Evolutionary conservation across 805 yeast genomes (phyloP).

Genomic region (Dipodascus albidus): DNA sequence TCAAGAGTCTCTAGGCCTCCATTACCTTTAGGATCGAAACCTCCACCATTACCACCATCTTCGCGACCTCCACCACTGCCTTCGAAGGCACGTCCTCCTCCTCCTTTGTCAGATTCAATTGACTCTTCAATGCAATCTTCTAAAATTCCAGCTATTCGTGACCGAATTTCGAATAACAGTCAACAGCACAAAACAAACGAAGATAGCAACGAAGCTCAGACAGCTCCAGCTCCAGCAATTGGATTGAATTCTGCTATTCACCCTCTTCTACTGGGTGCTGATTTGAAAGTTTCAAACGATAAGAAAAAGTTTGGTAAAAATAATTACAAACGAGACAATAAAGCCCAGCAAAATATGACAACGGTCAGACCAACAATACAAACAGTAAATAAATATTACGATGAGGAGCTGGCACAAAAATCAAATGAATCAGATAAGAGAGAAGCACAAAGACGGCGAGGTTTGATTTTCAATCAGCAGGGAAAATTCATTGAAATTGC

Average conservation of each 20-base stretch:
- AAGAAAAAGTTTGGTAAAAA: background rate
- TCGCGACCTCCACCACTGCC: background rate
- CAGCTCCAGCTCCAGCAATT: background rate
- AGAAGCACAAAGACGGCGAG: conserved; percentile 23
- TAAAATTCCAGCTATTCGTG: background rate
- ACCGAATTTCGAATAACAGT: background rate
- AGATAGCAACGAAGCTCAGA: too few species aligned
- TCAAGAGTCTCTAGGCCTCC: background rate
- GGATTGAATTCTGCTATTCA: conserved; percentile 24
- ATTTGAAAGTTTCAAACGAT: conserved; percentile 5
- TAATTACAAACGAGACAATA: background rate
- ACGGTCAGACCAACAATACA: conserved; percentile 4
- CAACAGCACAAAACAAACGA: too few species aligned
- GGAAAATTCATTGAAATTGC: conserved; percentile 57
- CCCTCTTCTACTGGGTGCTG: conserved; percentile 17
- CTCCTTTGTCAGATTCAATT: background rate
- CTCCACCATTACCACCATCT: background rate
- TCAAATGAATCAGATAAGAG: conserved; percentile 10
- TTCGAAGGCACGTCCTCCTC: background rate
- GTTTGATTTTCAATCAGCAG: conserved; percentile 40
- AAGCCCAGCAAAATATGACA: background rate
- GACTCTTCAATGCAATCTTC: background rate
- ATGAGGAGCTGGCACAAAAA: conserved; percentile 6
- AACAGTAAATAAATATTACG: conserved; percentile 29
- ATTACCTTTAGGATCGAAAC: background rate